phyloP scores from a whole-genome alignment of 148 eudicot genomes.

The Hydrangea macrophylla region DNA sequence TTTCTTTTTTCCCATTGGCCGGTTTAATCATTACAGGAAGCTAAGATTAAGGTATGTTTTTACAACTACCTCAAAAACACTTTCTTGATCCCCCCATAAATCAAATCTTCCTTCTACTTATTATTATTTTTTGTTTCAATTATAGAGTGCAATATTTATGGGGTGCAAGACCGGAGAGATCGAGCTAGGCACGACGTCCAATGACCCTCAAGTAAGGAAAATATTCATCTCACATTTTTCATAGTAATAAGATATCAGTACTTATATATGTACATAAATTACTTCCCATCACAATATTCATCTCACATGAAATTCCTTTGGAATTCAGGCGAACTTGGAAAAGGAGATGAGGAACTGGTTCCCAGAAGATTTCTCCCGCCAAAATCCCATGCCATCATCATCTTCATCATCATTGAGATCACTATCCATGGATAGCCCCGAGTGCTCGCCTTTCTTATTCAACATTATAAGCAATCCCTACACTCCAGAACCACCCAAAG shows the following conservation, averaged over 20 bases:
- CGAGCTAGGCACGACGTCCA: constrained; percentile 69
- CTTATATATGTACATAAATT: no score
- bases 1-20: no score
- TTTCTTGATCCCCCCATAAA: neutral
- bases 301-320: neutral
- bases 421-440: constrained; percentile 52
- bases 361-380: constrained; percentile 35
- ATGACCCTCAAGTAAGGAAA: constrained; percentile 48
- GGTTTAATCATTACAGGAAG: constrained; percentile 52
- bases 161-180: constrained; percentile 77
- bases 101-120: neutral
- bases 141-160: constrained; percentile 65
- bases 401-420: constrained; percentile 41
- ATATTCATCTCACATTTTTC: neutral
- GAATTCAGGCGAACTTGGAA: constrained; percentile 48
- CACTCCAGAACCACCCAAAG: constrained; percentile 14
- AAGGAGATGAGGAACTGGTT: constrained; percentile 45
- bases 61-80: neutral
- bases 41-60: constrained; percentile 76
- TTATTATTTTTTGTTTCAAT: neutral
- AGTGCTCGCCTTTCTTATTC: constrained; percentile 37
- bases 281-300: no score
- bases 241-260: neutral
- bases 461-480: constrained; percentile 25
- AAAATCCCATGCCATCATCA: constrained; percentile 33